These are phyloP conservation scores for Catenaria anguillulae DNA, from an alignment of 371 early-diverging fungal species.

Conservation along the genomic window DNA sequence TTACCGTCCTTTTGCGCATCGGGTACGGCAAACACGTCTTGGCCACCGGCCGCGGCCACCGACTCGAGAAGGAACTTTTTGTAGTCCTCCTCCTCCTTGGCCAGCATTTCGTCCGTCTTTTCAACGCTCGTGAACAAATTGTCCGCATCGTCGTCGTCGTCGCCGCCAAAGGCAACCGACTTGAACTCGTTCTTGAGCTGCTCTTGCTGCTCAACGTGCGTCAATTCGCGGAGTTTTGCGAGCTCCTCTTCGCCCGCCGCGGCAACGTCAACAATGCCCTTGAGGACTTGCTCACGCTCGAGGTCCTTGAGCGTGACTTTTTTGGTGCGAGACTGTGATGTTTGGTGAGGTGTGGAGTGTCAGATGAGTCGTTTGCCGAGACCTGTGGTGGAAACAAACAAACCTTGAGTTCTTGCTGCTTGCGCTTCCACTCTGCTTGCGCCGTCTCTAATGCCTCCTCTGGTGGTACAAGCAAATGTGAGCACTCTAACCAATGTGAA, in stretches of 20 bases:
- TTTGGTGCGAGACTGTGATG: slow-evolving; percentile 24
- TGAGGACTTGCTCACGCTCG: slow-evolving; percentile 53
- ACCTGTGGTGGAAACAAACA: slow-evolving; percentile 5
- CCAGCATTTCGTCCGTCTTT: slow-evolving; percentile 53
- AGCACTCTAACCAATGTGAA: no score
- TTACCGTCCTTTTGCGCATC: slow-evolving; percentile 36
- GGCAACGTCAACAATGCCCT: slow-evolving; percentile 38
- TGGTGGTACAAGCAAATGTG: slow-evolving; percentile 12
- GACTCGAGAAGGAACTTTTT: slow-evolving; percentile 60
- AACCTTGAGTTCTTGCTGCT: slow-evolving; percentile 34
- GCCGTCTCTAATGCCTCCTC: slow-evolving; percentile 47
- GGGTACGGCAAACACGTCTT: slow-evolving; percentile 36
- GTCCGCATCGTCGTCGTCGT: slow-evolving; percentile 39
- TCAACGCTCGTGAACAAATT: slow-evolving; percentile 53
- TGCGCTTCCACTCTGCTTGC: slow-evolving; percentile 40
- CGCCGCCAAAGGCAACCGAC: slow-evolving; percentile 14
- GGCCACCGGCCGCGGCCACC: slow-evolving; percentile 29
- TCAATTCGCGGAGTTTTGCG: slow-evolving; percentile 21
- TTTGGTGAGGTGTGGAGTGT: background rate
- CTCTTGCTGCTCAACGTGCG: slow-evolving; percentile 72
- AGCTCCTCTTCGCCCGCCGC: slow-evolving; percentile 39
- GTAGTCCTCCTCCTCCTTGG: slow-evolving; percentile 70
- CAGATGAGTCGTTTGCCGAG: background rate
- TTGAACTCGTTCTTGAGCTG: slow-evolving; percentile 58
- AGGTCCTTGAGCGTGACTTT: slow-evolving; percentile 58